Base-by-base conservation (phyloP, 306 rosid genomes). In the Echinosophora koreensis region DNA sequence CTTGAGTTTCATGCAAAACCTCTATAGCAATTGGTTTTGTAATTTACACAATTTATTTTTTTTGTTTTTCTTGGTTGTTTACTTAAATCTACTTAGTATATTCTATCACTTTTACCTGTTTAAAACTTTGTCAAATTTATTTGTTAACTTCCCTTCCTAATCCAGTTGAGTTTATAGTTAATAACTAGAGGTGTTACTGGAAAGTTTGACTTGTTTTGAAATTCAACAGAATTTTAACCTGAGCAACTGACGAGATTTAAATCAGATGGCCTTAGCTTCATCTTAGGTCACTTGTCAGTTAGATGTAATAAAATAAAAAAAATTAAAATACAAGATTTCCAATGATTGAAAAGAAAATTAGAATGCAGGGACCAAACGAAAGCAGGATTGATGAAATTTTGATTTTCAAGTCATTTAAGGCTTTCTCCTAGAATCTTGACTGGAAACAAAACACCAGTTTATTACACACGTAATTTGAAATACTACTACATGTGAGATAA, bases 151-250 rank as follows among this genome's bases (percentile, higher is more conserved):
- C 27, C 42, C 47, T 49, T 35, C 47, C 47, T 14, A 49, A 57
- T 61, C 77, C 27, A 30, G 56, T 30, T 27, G 51, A 51, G 37
- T 47, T 3, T 35, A 5, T 15, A 49, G 56, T 54, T 60, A 6
- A 67, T 41, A 28, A 51, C 10, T 12, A 9, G 55, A 32, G 34
- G 18, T 17, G 38, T 16, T 27, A 47, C 38, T 58, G 57, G 15
- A 15, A 11, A 4, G 72, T 55, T 69, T 5, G 72, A 55, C 55
- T 34, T 51, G 62, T 73, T 77, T 72, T 30, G 57, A 71, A 82
- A 56, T 65, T 71, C 41, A 56, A 46, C 66, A 57, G 69, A 77
- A 18, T 44, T 52, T 16, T 27, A 70, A 58, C 49, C 47, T 15
- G 8, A 59, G 62, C 52, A 58, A 59, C 69, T 57, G 65, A 56